Evolutionary conservation across 805 yeast genomes (phyloP).

Genomic region (Metschnikowia shivogae): DNA sequence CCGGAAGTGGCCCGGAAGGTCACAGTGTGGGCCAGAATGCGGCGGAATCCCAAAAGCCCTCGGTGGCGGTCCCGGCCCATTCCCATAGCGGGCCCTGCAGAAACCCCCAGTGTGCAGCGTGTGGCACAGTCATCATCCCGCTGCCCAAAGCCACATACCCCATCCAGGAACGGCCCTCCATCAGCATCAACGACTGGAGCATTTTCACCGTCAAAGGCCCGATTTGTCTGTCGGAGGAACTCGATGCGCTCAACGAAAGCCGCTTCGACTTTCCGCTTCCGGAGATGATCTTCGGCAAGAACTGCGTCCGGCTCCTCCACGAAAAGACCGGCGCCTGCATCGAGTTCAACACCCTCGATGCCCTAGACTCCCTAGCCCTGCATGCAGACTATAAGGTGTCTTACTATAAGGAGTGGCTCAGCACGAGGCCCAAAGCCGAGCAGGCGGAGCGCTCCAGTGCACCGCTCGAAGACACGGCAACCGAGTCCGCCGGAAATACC

Average conservation of each 20-base stretch:
- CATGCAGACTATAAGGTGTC: slow-evolving; percentile 55
- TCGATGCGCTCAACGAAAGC: slow-evolving; percentile 59
- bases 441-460: neutral
- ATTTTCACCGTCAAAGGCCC: slow-evolving; percentile 71
- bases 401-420: slow-evolving; percentile 80
- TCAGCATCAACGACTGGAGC: slow-evolving; percentile 69
- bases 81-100: slow-evolving; percentile 34
- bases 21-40: no score
- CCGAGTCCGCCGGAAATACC: neutral
- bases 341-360: slow-evolving; percentile 74
- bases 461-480: neutral
- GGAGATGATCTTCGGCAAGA: slow-evolving; percentile 95
- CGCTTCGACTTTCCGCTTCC: slow-evolving; percentile 79
- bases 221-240: slow-evolving; percentile 67
- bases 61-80: slow-evolving; percentile 40
- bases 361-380: slow-evolving; percentile 41
- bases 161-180: slow-evolving; percentile 62
- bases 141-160: slow-evolving; percentile 68
- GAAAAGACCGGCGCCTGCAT: slow-evolving; percentile 42
- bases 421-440: slow-evolving; percentile 26
- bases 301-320: slow-evolving; percentile 50
- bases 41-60: no score
- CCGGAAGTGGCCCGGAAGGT: no score
- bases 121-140: slow-evolving; percentile 76
- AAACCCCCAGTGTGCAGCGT: slow-evolving; percentile 52